Conservation (phyloP, 352 stramenopile species). For the Phytophthora pini region DNA sequence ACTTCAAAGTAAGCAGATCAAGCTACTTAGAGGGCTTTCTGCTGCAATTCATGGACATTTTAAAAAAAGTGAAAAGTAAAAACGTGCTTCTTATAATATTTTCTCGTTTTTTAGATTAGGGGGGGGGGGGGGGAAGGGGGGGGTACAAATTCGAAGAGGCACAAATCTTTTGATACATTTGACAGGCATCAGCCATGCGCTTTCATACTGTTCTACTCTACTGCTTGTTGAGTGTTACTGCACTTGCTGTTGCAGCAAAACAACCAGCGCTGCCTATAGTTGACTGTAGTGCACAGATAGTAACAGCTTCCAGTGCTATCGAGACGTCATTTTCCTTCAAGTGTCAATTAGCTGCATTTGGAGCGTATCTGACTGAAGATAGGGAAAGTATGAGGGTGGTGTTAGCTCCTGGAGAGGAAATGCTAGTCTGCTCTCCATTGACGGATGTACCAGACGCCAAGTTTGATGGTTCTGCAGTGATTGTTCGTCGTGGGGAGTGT, state of each 20-base stretch:
- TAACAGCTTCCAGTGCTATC: not conserved
- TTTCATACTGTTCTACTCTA: constrained; percentile 7
- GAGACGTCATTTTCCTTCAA: constrained; percentile 11
- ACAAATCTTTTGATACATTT: constrained; percentile 17
- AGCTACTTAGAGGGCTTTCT: too few species aligned
- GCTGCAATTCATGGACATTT: too few species aligned
- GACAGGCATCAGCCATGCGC: constrained; percentile 30
- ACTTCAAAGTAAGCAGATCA: too few species aligned
- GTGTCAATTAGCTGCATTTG: constrained; percentile 46
- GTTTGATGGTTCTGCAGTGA: constrained; percentile 20
- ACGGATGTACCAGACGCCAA: not conserved
- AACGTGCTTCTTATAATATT: too few species aligned
- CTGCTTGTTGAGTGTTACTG: constrained; percentile 2
- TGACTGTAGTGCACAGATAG: constrained; percentile 6
- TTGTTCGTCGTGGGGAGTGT: constrained; percentile 47
- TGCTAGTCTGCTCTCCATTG: constrained; percentile 32
- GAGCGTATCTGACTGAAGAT: constrained; percentile 28
- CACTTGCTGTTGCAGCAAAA: not conserved
- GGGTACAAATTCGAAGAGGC: constrained; percentile 1
- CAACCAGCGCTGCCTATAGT: constrained; percentile 24
- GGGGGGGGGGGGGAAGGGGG: too few species aligned
- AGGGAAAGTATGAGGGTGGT: constrained; percentile 5
- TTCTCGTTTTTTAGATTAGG: too few species aligned
- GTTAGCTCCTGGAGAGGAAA: constrained; percentile 19
- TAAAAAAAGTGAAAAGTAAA: too few species aligned